Evolutionary conservation across 768 basidiomycete genomes (phyloP), one percentile per base, ranked within the genome.

Genomic region (Chiua virens): DNA sequence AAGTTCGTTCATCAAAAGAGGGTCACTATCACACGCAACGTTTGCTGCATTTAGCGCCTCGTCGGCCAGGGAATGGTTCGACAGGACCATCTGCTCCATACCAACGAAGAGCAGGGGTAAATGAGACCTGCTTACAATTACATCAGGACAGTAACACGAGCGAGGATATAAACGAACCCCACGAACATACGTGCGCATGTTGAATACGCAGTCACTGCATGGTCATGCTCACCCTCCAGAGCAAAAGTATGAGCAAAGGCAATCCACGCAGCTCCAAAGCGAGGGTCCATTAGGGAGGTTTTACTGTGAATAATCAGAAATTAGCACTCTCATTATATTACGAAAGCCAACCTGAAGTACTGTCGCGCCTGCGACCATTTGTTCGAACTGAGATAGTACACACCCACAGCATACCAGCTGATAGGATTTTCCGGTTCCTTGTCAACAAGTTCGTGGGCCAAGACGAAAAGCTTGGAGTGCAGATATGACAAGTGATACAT

Each of bases 201-300:
- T 21, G 96, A 98, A 69, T 99, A 99, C 2, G 97, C 96, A 0
- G 93, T 98, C 40, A 98, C 92, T 3, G 97, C 96, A 62, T 98
- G 95, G 60, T 98, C 96, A 73, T 98, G 97, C 67, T 99, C 97
- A 15, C 95, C 95, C 68, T 99, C 97, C 58, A 91, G 75, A 3
- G 96, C 92, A 73, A 97, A 99, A 0, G 94, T 94, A 69, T 99
- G 97, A 10, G 90, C 97, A 66, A 98, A 99, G 3, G 94, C 92
- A 45, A 98, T 83, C 97, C 97, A 99, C 0, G 96, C 92, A 10
- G 97, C 94, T 0, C 85, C 92, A 68, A 97, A 97, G 5, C 96
- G 82, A 18, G 95, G 91, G 65, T 99, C 96, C 86, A 98, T 93
- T 14, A 99, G 71, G 4, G 92, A 93, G 0, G 95, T 92, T 80